Evolutionary conservation across 1,284 basidiomycete species (phyloP).

Genomic region (Retiboletus flavoniger): DNA sequence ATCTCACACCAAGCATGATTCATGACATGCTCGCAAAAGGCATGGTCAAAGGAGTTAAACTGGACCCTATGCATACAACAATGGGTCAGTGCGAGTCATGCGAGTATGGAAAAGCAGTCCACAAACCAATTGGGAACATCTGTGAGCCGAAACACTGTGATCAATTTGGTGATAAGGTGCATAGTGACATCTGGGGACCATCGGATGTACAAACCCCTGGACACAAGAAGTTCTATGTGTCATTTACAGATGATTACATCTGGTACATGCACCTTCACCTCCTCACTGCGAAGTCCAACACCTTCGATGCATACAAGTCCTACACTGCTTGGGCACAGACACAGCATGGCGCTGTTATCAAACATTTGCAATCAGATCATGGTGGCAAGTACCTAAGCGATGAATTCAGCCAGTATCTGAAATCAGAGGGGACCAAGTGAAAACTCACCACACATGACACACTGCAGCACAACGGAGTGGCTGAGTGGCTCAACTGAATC

Average conservation of each 20-base stretch:
- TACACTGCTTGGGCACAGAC: background rate
- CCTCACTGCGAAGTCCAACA: background rate
- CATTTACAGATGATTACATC: background rate
- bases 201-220: background rate
- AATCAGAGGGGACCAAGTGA: background rate
- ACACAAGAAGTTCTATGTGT: background rate
- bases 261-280: background rate
- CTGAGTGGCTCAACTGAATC: background rate
- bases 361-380: background rate
- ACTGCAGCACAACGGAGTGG: background rate
- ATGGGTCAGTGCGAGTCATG: background rate
- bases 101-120: background rate
- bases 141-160: accelerated
- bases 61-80: background rate
- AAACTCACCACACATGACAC: background rate
- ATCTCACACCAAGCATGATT: background rate
- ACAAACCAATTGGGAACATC: background rate
- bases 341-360: background rate
- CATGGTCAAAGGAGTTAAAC: background rate
- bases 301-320: background rate
- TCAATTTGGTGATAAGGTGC: background rate
- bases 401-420: background rate
- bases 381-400: background rate
- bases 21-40: background rate
- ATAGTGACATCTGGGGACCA: background rate